Base-by-base conservation (phyloP, 306 rosid genomes). In the Amphicarpaea edgeworthii region DNA sequence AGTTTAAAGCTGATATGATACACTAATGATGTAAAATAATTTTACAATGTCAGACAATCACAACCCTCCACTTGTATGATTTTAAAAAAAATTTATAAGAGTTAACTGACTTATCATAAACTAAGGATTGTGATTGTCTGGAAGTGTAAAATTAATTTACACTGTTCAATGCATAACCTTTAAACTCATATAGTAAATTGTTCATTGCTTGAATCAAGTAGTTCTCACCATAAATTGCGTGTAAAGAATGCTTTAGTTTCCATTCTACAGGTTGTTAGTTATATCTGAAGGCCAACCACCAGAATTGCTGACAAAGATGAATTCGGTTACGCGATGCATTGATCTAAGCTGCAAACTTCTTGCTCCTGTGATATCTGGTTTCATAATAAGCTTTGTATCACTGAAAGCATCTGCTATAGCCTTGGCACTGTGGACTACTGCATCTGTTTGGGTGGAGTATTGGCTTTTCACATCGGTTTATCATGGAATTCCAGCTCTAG, bases 331-430 rank as follows among this genome's bases (percentile, higher is more conserved):
- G 3, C 77, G 97, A 60, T 90, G 97, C 32, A 92, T 95, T 51
- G 98, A 95, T 84, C 89, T 95, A 47, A 85, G 76, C 17, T 87
- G 93, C 91, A 90, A 88, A 68, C 93, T 95, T 46, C 80, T 90
- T 65, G 94, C 93, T 77, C 97, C 98, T 7, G 98, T 92, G 24
- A 30, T 92, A 42, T 83, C 96, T 3, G 97, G 97, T 16, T 92
- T 92, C 81, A 82, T 92, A 40, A 87, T 92, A 85, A 95, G 93
- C 83, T 92, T 92, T 77, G 88, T 85, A 46, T 92, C 98, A 23
- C 82, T 95, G 6, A 84, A 75, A 83, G 95, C 93, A 73, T 95
- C 97, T 45, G 96, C 98, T 60, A 65, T 89, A 83, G 78, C 90
- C 4, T 63, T 95, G 75, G 92, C 96, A 14, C 64, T 90, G 19